Percentiles rank a stretch among this genome's conserved stretches.
Evolutionary conservation across 2,329 filamentous ascomycete genomes (phyloP).

Genomic region (Neophaeococcomyces mojaviensis): DNA sequence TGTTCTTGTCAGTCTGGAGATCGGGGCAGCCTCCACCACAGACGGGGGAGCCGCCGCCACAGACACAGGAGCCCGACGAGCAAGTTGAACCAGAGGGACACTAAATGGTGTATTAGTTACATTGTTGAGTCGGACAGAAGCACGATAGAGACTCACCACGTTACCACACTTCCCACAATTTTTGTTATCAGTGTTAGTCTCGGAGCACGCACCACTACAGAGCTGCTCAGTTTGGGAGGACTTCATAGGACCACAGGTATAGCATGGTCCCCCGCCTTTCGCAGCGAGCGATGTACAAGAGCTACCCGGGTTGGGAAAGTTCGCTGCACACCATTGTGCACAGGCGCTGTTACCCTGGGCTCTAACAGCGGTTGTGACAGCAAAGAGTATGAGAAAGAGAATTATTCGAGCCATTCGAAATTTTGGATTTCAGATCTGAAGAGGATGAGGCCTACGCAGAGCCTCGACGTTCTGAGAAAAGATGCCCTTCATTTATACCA

Average conservation of each 20-base stretch:
- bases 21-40: too few species aligned
- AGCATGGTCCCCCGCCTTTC: constrained; percentile 5
- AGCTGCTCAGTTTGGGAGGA: constrained; percentile 4
- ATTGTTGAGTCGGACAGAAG: too few species aligned
- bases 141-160: constrained; percentile 1
- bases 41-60: too few species aligned
- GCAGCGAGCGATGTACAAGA: constrained; percentile 4
- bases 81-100: too few species aligned
- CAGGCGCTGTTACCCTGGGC: constrained; percentile 7
- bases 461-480: too few species aligned
- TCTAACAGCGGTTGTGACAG: not conserved
- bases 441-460: too few species aligned
- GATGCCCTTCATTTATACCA: too few species aligned
- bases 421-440: not conserved
- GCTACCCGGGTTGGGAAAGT: constrained; percentile 6
- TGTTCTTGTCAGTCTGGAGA: too few species aligned
- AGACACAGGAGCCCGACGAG: too few species aligned
- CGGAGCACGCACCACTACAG: constrained; percentile 3
- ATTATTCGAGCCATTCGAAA: not conserved
- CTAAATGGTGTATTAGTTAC: too few species aligned
- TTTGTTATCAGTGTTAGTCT: constrained; percentile 4
- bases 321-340: constrained; percentile 7
- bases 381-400: not conserved
- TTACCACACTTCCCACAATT: constrained; percentile 6
- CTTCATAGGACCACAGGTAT: constrained; percentile 7